Base-by-base conservation (phyloP, 257 asterid genomes). In the Penstemon davidsonii region DNA sequence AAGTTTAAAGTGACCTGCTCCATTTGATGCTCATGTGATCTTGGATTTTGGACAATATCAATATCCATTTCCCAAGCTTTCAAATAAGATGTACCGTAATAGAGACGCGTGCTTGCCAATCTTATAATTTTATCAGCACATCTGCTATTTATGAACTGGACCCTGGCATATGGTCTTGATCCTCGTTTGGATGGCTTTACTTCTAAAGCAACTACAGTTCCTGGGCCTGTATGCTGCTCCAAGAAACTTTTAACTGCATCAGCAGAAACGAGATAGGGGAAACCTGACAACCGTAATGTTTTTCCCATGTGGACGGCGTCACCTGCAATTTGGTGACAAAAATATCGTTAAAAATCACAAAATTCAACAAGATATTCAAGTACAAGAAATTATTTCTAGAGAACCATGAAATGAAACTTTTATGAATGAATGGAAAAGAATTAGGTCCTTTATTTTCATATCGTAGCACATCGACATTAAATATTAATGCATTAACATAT, bases 91-190 rank as follows among this genome's bases (percentile, higher is more conserved):
- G 60, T 0, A 3, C 78, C 88, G 73, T 62, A 91, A 60, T 87
- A 69, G 6, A 91, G 79, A 40, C 80, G 44, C 4, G 0, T 4
- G 1, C 7, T 58, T 7, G 90, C 84, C 81, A 54, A 12, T 11
- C 37, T 5, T 42, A 87, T 73, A 58, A 87, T 82, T 0, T 0
- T 38, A 5, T 79, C 81, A 1, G 87, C 92, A 40, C 59, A 41
- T 8, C 0, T 13, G 66, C n/a, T 44, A 18, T 62, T 25, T 8
- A 53, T 69, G 58, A 90, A 93, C 72, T 93, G 97, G 43, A 93
- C 97, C 57, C 18, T 83, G 4, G 97, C 97, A 55, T 71, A 84
- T 56, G 95, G 78, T 70, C 94, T 82, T 9, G 19, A 5, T 43
- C 90, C 86, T 4, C 42, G 37, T 72, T 71, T 85, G 63, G 72